Conservation (phyloP, 192 early-diverging fungal species). For the Mortierella claussenii region DNA sequence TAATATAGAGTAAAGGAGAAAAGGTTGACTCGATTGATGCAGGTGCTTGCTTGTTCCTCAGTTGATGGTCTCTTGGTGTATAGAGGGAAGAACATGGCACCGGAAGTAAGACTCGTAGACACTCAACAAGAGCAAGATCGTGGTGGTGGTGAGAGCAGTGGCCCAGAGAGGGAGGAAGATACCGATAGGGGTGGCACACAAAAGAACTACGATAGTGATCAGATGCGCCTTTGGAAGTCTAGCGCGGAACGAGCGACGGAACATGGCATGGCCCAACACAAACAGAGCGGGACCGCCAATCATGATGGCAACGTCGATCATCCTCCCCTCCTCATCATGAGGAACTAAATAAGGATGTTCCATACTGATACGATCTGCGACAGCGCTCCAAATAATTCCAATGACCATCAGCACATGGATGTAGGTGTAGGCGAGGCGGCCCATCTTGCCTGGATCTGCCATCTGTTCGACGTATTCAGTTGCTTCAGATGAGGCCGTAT, state of each 20-base stretch:
- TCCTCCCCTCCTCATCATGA: conserved; percentile 16
- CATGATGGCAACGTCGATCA: conserved; percentile 29
- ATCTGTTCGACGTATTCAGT: conserved; percentile 21
- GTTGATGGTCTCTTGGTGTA: too few relatives aligned
- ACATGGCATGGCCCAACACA: conserved; percentile 38
- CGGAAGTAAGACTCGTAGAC: conserved; percentile 34
- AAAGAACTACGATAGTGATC: conserved; percentile 7
- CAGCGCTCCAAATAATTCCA: conserved; percentile 39
- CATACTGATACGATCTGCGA: conserved; percentile 35
- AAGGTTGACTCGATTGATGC: too few relatives aligned
- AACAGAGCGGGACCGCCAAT: conserved; percentile 37
- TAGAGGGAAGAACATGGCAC: conserved; percentile 18
- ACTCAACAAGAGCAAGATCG: conserved; percentile 4
- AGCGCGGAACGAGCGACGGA: conserved; percentile 23
- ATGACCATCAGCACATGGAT: conserved; percentile 39
- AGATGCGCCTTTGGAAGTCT: conserved; percentile 15
- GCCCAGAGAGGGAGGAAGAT: conserved; percentile 31
- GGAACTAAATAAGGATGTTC: conserved; percentile 21
- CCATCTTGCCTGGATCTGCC: conserved; percentile 38
- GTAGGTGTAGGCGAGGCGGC: conserved; percentile 39
- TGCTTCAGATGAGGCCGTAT: conserved; percentile 27
- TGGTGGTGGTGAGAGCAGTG: conserved; percentile 26
- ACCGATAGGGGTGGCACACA: conserved; percentile 33
- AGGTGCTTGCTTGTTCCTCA: too few relatives aligned
- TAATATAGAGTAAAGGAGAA: too few relatives aligned